Evolutionary conservation across 176 grass and related monocot genomes (phyloP).

Genomic region (Stipa capillata): DNA sequence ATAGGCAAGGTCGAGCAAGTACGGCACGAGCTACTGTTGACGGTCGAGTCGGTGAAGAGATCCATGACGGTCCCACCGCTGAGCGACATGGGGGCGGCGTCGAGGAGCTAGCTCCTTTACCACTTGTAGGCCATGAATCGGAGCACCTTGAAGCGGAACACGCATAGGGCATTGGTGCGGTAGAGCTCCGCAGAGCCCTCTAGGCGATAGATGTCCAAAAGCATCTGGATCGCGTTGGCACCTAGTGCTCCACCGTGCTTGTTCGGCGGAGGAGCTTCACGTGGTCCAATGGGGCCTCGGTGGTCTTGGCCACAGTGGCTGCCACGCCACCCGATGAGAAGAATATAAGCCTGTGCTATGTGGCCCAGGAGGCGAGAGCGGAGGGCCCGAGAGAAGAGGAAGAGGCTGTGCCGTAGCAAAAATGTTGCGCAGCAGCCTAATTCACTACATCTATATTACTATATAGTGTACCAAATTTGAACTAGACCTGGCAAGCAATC

Average conservation of each 20-base stretch:
- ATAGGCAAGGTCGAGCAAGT: background rate
- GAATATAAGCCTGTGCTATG: too few relatives aligned
- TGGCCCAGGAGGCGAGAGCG: too few relatives aligned
- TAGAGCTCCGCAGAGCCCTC: background rate
- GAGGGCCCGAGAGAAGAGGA: too few relatives aligned
- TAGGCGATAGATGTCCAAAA: background rate
- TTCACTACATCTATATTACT: too few relatives aligned
- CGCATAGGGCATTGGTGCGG: slow-evolving; percentile 2
- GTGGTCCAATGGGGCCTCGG: slow-evolving; percentile 51
- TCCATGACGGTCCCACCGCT: background rate
- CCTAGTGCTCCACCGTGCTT: background rate
- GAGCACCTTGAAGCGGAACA: slow-evolving; percentile 12
- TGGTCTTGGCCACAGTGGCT: slow-evolving; percentile 42
- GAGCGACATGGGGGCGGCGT: background rate
- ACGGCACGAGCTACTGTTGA: background rate
- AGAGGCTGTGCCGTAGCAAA: too few relatives aligned
- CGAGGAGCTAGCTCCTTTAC: background rate
- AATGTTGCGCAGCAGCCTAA: too few relatives aligned
- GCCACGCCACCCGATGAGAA: slow-evolving; percentile 60
- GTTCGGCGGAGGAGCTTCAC: slow-evolving; percentile 50
- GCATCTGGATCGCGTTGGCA: background rate
- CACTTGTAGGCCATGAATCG: background rate
- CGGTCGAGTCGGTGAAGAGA: background rate
- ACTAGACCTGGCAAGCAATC: too few relatives aligned
- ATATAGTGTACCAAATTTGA: too few relatives aligned